phyloP scores from a whole-genome alignment of 139 green algal species.

The Chlorella sp. region DNA sequence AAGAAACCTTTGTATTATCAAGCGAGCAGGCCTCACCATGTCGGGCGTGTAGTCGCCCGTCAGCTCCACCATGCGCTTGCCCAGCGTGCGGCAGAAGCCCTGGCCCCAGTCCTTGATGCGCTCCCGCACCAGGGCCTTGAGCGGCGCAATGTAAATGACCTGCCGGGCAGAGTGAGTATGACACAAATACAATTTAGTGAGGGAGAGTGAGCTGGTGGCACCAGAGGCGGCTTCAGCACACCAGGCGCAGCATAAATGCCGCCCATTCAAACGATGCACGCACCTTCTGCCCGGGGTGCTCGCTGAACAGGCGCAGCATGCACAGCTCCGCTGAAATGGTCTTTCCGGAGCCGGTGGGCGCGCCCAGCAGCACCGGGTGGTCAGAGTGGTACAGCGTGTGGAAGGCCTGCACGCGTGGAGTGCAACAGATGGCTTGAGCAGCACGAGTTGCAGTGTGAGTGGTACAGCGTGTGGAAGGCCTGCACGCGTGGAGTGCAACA shows the following conservation, averaged over 20 bases:
- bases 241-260: neutral
- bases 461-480: neutral
- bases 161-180: neutral
- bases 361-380: constrained; percentile 94
- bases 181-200: neutral
- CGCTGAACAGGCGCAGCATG: constrained; percentile 87
- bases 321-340: constrained; percentile 94
- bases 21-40: constrained; percentile 14
- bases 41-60: constrained; percentile 68
- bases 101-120: constrained; percentile 93
- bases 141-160: constrained; percentile 97
- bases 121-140: constrained; percentile 96
- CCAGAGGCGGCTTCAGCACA: neutral
- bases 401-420: constrained; percentile 94
- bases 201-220: neutral
- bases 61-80: constrained; percentile 90
- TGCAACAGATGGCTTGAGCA: too few relatives aligned
- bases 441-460: too few relatives aligned
- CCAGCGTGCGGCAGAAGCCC: constrained; percentile 77
- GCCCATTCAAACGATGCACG: too few relatives aligned
- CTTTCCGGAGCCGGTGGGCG: constrained; percentile 94
- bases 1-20: too few relatives aligned
- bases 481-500: too few relatives aligned
- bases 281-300: constrained; percentile 73
- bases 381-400: constrained; percentile 97